Conservation (phyloP, 139 green algal genomes). For the Picochlorum sp. region DNA sequence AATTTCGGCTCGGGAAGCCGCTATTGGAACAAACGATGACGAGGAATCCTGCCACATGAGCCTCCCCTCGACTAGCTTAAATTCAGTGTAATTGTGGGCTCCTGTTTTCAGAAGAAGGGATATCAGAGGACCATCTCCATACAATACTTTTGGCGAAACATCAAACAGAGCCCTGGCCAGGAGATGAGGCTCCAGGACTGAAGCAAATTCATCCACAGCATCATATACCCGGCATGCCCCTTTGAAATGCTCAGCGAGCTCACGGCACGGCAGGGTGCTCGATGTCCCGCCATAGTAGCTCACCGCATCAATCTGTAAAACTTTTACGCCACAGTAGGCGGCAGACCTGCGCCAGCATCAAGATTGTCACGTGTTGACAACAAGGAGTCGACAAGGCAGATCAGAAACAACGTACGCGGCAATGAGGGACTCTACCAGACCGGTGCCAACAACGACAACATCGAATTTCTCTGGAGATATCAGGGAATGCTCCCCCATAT, state of each 20-base stretch:
- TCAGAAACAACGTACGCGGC: constrained; percentile 35
- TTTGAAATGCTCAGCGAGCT: neutral
- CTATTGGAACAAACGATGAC: constrained; percentile 32
- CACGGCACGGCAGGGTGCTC: constrained; percentile 36
- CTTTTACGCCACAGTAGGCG: constrained; percentile 51
- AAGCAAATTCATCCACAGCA: neutral
- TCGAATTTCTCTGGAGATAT: constrained; percentile 37
- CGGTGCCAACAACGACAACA: constrained; percentile 48
- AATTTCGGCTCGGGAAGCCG: constrained; percentile 60
- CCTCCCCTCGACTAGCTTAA: constrained; percentile 66
- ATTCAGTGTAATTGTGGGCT: constrained; percentile 81
- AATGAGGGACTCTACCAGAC: constrained; percentile 47
- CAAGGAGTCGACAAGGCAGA: neutral
- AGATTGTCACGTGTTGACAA: neutral
- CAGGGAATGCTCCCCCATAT: too few species aligned
- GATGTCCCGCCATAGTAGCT: constrained; percentile 67
- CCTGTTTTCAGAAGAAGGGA: constrained; percentile 56
- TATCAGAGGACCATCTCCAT: constrained; percentile 61
- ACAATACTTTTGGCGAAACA: constrained; percentile 45
- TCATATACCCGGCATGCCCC: neutral
- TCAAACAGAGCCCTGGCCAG: neutral
- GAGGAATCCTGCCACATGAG: constrained; percentile 4
- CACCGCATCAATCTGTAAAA: constrained; percentile 71
- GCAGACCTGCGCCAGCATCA: constrained; percentile 37
- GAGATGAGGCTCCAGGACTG: too few species aligned